Conservation (phyloP, 78 protist genomes). For the Guillardia theta region DNA sequence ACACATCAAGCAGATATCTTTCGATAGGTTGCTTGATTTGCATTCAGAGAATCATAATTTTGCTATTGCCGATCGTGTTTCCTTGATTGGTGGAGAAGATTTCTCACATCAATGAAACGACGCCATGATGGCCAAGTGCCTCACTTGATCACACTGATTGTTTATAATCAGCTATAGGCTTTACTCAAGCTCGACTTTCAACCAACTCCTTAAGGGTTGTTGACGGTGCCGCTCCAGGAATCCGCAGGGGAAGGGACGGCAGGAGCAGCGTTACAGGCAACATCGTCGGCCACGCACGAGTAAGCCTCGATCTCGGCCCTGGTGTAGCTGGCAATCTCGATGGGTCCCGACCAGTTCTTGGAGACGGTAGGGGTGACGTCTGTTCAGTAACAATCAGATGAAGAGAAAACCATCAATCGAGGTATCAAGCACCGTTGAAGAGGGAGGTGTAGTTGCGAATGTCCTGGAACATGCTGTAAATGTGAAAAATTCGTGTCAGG, state of each 20-base stretch:
- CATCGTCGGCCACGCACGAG: conserved; percentile 10
- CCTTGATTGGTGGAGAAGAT: no score
- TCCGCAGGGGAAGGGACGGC: conserved; percentile 28
- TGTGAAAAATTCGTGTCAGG: no score
- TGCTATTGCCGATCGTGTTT: no score
- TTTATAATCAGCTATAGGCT: no score
- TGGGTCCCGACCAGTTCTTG: conserved; percentile 17
- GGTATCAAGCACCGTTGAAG: background rate
- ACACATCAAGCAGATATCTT: no score
- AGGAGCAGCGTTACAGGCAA: conserved; percentile 21
- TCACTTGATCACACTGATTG: no score
- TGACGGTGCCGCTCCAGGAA: conserved; percentile 12
- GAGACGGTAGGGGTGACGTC: background rate
- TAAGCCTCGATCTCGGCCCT: background rate
- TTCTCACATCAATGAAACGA: no score
- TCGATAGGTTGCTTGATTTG: no score
- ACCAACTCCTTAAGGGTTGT: conserved; percentile 17
- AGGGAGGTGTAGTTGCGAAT: background rate
- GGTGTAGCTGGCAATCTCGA: background rate
- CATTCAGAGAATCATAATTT: no score
- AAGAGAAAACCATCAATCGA: background rate
- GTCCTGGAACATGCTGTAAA: background rate
- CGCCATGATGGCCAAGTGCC: no score
- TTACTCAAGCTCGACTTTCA: no score
- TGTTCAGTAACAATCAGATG: background rate